These are phyloP conservation scores for Scutellaria baicalensis DNA, from an alignment of 257 asterid species.

Conservation along the genomic window DNA sequence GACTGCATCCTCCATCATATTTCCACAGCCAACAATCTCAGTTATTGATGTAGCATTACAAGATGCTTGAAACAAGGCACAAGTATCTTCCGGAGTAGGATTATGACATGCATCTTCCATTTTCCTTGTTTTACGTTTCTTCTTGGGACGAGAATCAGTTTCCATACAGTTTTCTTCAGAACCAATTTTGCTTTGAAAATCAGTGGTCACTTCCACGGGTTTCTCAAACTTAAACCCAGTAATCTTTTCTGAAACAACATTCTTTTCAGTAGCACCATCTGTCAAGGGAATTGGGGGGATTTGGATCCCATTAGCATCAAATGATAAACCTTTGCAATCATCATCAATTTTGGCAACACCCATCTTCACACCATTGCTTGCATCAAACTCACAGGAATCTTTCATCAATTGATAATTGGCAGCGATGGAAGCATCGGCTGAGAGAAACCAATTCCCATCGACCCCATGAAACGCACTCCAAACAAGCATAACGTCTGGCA, in stretches of 20 bases:
- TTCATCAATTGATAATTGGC: not conserved
- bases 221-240: slow-evolving; percentile 17
- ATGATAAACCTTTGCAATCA: slow-evolving; percentile 7
- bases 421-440: slow-evolving; percentile 33
- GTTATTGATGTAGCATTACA: not conserved
- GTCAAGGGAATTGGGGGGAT: slow-evolving; percentile 10
- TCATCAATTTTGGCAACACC: slow-evolving; percentile 6
- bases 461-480: slow-evolving; percentile 36
- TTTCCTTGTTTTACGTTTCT: slow-evolving; percentile 34
- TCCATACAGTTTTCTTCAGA: slow-evolving; percentile 9
- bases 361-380: slow-evolving; percentile 9
- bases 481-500: slow-evolving; percentile 56
- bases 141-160: slow-evolving; percentile 23
- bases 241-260: slow-evolving; percentile 14
- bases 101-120: slow-evolving; percentile 10
- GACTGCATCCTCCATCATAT: slow-evolving; percentile 7
- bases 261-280: slow-evolving; percentile 19
- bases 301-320: slow-evolving; percentile 12
- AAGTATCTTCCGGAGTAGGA: slow-evolving; percentile 1
- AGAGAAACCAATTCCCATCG: slow-evolving; percentile 36
- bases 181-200: not conserved
- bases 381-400: slow-evolving; percentile 9
- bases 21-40: slow-evolving; percentile 5
- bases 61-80: not conserved
- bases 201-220: slow-evolving; percentile 10